Percentiles rank a stretch among this genome's conserved stretches.
Evolutionary conservation across 148 eudicot species (phyloP).

Genomic region (Gaultheria prostrata): DNA sequence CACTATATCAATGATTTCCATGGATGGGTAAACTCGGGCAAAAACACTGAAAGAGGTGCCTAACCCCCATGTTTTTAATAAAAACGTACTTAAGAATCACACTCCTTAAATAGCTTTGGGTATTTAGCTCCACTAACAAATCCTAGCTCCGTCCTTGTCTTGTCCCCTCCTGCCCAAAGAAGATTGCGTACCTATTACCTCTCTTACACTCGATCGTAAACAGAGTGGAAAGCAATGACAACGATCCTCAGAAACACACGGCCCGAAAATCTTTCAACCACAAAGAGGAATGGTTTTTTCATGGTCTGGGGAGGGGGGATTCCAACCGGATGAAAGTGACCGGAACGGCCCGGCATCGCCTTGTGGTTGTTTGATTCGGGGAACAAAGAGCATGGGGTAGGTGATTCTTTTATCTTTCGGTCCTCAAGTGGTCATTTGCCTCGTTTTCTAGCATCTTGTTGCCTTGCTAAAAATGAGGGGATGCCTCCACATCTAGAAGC

Average conservation of each 20-base stretch:
- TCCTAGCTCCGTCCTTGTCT: neutral
- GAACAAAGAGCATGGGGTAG: conserved; percentile 2
- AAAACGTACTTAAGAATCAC: neutral
- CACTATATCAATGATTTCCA: no score
- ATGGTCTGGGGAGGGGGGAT: neutral
- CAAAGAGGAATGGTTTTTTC: neutral
- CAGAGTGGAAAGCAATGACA: no score
- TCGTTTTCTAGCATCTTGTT: neutral
- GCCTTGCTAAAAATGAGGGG: neutral
- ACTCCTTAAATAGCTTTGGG: neutral
- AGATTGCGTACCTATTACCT: neutral
- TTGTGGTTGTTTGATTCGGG: neutral
- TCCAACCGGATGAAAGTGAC: neutral
- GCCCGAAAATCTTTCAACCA: neutral
- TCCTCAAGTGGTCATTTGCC: neutral
- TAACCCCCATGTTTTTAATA: no score
- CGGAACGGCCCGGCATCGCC: no score
- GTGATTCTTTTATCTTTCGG: neutral
- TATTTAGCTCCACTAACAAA: neutral
- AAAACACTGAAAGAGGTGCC: no score
- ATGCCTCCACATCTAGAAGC: neutral
- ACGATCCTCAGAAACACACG: neutral
- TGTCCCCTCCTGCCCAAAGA: neutral
- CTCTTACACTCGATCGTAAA: neutral
- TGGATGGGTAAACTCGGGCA: no score